Conservation (phyloP, 106 monocot genomes). For the Dendrobium catenatum region DNA sequence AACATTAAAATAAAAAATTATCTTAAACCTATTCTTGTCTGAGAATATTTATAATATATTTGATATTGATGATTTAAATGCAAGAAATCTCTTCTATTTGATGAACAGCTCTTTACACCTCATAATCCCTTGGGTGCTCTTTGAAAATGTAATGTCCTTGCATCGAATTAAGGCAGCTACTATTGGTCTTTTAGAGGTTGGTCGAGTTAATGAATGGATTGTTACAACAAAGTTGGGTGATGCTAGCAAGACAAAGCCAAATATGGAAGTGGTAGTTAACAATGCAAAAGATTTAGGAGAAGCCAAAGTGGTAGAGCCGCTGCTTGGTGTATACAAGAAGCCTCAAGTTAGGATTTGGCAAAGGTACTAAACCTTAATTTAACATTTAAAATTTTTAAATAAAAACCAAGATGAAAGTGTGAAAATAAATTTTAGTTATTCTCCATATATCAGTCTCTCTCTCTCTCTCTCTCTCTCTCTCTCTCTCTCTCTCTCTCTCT, state of each 20-base stretch:
- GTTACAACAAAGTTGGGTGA: conserved; percentile 75
- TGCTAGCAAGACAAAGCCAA: conserved; percentile 28
- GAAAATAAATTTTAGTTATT: no score
- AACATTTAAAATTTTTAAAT: neutral
- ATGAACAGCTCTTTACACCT: conserved; percentile 54
- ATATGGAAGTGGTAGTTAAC: neutral
- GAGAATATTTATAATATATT: neutral
- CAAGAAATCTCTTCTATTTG: neutral
- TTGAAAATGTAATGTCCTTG: conserved; percentile 75
- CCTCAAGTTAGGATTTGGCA: conserved; percentile 14
- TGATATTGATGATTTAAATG: neutral
- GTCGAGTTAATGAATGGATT: conserved; percentile 71
- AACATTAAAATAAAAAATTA: neutral
- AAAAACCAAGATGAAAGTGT: no score
- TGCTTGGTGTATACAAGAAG: conserved; percentile 17
- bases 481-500: no score
- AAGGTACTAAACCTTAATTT: conserved; percentile 17
- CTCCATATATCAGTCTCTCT: no score
- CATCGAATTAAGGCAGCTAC: conserved; percentile 64
- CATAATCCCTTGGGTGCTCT: conserved; percentile 53
- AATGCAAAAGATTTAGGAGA: conserved; percentile 5
- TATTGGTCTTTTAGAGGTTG: conserved; percentile 45
- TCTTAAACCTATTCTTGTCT: neutral
- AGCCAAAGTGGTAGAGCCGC: conserved; percentile 9
- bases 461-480: no score